A percentile compares a stretch with the other conserved stretches of the same genome.
Evolutionary conservation across 2,329 filamentous ascomycete genomes (phyloP).

Genomic region (Parascedosporium putredinis): DNA sequence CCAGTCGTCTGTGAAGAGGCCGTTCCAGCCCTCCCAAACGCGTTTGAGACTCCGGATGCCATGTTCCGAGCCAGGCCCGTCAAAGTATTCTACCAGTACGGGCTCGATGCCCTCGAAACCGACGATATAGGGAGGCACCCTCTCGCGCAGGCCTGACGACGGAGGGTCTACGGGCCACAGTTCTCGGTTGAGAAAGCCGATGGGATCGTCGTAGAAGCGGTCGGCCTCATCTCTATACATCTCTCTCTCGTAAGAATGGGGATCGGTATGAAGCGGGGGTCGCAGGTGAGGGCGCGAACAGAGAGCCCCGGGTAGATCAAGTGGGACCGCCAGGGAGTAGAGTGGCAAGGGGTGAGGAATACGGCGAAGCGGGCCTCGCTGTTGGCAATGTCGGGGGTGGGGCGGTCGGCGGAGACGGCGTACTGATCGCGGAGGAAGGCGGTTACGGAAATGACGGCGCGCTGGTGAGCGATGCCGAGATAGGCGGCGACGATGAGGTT

Average conservation of each 20-base stretch:
- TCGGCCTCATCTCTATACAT: slow-evolving; percentile 83
- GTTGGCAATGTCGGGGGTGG: slow-evolving; percentile 18
- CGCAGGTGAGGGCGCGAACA: slow-evolving; percentile 81
- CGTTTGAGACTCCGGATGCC: slow-evolving; percentile 29
- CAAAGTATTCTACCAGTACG: slow-evolving; percentile 34
- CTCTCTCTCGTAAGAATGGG: slow-evolving; percentile 49
- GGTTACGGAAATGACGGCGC: slow-evolving; percentile 66
- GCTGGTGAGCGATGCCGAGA: slow-evolving; percentile 66
- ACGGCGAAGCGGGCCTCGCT: slow-evolving; percentile 50
- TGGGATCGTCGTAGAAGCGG: slow-evolving; percentile 65
- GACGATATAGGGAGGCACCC: slow-evolving; percentile 46
- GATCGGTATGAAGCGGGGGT: slow-evolving; percentile 65
- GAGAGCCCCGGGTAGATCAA: slow-evolving; percentile 63
- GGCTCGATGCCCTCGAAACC: slow-evolving; percentile 50
- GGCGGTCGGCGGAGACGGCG: slow-evolving; percentile 19
- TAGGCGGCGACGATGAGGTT: slow-evolving; percentile 68
- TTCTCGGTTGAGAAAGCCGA: slow-evolving; percentile 43
- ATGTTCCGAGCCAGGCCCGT: slow-evolving; percentile 26
- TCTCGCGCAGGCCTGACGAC: neutral
- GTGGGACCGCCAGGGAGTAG: slow-evolving; percentile 88
- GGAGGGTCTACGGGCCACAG: slow-evolving; percentile 25
- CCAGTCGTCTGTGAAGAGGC: slow-evolving; percentile 52
- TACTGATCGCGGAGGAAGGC: slow-evolving; percentile 65
- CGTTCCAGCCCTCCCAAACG: slow-evolving; percentile 50
- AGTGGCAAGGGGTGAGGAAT: slow-evolving; percentile 93